These are phyloP conservation scores for Raddia distichophylla DNA, from an alignment of 176 grass and related monocot genomes.

Conservation along the genomic window DNA sequence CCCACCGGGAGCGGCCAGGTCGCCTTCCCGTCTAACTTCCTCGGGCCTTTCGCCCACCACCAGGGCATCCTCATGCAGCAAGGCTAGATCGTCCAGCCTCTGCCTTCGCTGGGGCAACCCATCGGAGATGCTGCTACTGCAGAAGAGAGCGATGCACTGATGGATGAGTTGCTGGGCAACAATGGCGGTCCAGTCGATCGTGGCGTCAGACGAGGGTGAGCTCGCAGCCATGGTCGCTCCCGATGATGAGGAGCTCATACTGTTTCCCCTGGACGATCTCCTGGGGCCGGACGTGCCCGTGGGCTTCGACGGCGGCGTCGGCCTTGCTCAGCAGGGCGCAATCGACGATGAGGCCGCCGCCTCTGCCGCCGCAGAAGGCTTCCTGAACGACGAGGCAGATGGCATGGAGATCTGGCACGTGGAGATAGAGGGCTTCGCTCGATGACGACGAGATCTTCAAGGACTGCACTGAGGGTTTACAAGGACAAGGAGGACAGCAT, in stretches of 20 bases:
- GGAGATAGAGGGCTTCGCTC: background rate
- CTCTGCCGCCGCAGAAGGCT: background rate
- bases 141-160: background rate
- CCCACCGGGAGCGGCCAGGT: background rate
- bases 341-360: background rate
- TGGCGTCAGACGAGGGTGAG: background rate
- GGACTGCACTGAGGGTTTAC: too few species aligned
- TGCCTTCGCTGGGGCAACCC: too few species aligned
- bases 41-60: conserved; percentile 22
- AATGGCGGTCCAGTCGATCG: background rate
- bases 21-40: background rate
- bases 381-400: background rate
- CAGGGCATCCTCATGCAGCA: too few species aligned
- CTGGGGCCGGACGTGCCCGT: background rate
- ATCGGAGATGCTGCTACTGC: too few species aligned
- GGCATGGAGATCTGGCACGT: background rate
- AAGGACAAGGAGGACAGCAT: too few species aligned
- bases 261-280: conserved; percentile 13
- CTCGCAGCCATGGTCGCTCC: background rate
- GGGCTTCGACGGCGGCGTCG: background rate
- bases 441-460: too few species aligned
- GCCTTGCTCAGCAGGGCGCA: background rate
- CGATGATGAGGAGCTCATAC: background rate
- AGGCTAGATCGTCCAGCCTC: too few species aligned
- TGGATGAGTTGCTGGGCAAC: background rate